Evolutionary conservation across 164 flowering plant species (phyloP), one percentile per base, ranked within the genome.

Genomic region (Tetrastigma voinierianum): DNA sequence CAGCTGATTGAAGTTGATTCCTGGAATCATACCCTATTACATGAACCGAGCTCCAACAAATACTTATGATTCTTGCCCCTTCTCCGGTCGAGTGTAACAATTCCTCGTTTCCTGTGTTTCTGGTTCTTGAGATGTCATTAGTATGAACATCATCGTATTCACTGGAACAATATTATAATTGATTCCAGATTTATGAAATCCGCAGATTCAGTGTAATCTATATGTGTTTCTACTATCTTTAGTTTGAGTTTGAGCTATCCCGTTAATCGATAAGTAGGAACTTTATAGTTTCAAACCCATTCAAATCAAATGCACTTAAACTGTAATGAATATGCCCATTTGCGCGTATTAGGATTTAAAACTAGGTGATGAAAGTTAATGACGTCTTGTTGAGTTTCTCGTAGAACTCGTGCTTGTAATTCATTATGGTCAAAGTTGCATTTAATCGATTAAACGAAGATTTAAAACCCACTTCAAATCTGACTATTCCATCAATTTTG

Each of bases 191-290:
- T 58, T 19, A 72, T 49, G 52, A 65, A 78, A 0, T 18, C 32
- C 2, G 61, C 57, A 53, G 74, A 77, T 9, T 75, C 62, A 32
- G 25, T 21, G 59, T 74, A 77, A 15, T 18, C 0, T 17, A 77
- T 68, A 2, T 46, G 56, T 0, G 65, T 67, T 6, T 10, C 23
- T n/a, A 3, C 9, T 15, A n/a, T 71, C 76, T 15, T 12, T 71
- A 74, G 59, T 8, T 46, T 6, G 58, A 5, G 18, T 17, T 52
- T 11, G 12, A 3, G 64, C 19, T 46, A 59, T 15, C 14, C 81
- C 81, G 13, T n/a, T 75, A 77, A 20, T 77, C 76, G 0, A 77
- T 61, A 73, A 78, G 74, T 16, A 77, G 66, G 59, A 74, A 76
- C 20, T 67, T 74, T 70, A 46, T 7, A 59, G 15, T 51, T 17